phyloP scores from a whole-genome alignment of 495 filamentous ascomycete species.

The Pseudomonodictys pantanalensis region DNA sequence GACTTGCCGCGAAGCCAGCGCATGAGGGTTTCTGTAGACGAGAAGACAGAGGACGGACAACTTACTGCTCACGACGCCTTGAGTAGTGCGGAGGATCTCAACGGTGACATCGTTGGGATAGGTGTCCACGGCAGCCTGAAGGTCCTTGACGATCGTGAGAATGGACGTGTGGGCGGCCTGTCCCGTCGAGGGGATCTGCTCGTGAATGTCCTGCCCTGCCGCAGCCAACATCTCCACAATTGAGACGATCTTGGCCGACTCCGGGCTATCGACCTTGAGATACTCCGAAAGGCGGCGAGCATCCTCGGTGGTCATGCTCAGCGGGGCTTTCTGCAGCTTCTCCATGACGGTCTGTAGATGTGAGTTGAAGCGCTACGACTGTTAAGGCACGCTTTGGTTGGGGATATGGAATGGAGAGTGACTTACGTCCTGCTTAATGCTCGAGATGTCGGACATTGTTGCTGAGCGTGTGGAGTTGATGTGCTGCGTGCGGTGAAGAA shows the following conservation, averaged over 20 bases:
- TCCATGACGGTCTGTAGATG: conserved; percentile 14
- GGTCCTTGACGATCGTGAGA: conserved; percentile 13
- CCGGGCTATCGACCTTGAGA: conserved; percentile 6
- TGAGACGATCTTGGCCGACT: conserved; percentile 11
- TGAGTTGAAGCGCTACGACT: no score
- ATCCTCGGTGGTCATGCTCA: conserved; percentile 16
- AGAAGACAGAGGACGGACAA: no score
- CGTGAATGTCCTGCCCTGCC: not conserved
- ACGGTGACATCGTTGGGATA: conserved; percentile 10
- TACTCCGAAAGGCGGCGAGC: conserved; percentile 21
- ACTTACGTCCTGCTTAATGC: no score
- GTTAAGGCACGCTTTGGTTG: no score
- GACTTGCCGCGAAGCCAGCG: no score
- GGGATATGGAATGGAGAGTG: no score
- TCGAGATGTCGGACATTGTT: no score
- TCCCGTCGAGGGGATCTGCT: not conserved
- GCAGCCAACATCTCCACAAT: conserved; percentile 11
- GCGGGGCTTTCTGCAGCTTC: conserved; percentile 18
- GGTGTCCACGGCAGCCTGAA: conserved; percentile 6
- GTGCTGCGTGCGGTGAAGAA: no score
- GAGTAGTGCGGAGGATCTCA: conserved; percentile 10
- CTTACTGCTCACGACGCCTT: conserved; percentile 19
- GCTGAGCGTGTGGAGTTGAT: no score
- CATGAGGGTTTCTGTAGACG: no score
- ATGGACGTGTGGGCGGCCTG: not conserved